Percentiles rank a stretch among this genome's conserved stretches.
These are phyloP conservation scores for Vitis riparia DNA, from an alignment of 164 flowering plant genomes.

Conservation along the genomic window DNA sequence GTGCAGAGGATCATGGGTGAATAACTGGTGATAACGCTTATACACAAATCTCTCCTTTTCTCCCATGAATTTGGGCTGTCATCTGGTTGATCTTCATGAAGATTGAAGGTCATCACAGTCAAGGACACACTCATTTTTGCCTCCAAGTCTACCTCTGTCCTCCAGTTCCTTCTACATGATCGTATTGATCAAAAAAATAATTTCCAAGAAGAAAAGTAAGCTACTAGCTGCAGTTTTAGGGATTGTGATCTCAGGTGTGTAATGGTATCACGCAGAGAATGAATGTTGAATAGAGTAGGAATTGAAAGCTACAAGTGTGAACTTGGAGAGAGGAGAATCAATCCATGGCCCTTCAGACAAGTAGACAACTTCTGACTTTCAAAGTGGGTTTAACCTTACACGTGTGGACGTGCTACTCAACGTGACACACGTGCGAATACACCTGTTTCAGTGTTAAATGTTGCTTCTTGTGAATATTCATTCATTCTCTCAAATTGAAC, in stretches of 20 bases:
- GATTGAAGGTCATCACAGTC: constrained; percentile 92
- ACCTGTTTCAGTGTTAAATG: too few species aligned
- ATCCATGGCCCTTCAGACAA: too few species aligned
- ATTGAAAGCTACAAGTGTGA: too few species aligned
- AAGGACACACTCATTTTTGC: constrained; percentile 75
- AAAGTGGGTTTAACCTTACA: too few species aligned
- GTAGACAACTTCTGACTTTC: too few species aligned
- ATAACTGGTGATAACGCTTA: constrained; percentile 88
- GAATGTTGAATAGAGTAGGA: neutral
- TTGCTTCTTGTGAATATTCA: too few species aligned
- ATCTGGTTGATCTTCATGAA: constrained; percentile 67
- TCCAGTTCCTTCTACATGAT: constrained; percentile 9
- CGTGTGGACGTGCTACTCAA: too few species aligned
- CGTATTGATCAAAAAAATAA: neutral
- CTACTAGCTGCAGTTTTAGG: neutral
- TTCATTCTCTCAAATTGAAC: too few species aligned
- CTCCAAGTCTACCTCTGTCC: neutral
- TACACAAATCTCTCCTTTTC: constrained; percentile 85
- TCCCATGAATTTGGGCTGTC: constrained; percentile 88
- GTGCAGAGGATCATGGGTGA: constrained; percentile 89
- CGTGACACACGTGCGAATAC: too few species aligned
- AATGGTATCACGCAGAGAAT: neutral
- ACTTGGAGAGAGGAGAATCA: too few species aligned
- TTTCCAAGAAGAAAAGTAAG: neutral
- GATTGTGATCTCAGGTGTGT: neutral